Percentiles rank a stretch among this genome's conserved stretches.
Evolutionary conservation across 1,139 yeast species (phyloP).

Genomic region (Pneumocystis jirovecii): DNA sequence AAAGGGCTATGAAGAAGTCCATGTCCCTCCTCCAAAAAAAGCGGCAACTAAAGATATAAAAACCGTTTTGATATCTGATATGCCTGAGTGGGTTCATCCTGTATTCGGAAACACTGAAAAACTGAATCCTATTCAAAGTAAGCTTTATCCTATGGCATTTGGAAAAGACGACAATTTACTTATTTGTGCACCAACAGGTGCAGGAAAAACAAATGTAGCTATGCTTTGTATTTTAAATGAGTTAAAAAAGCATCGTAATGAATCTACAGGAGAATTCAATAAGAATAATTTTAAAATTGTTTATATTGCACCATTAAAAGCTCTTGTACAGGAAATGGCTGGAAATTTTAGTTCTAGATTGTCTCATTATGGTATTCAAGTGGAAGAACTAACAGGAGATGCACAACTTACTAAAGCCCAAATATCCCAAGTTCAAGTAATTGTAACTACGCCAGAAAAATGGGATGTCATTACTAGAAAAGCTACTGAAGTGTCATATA

Average conservation of each 20-base stretch:
- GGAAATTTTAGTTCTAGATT: conserved; percentile 67
- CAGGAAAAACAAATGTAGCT: conserved; percentile 95
- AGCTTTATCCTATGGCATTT: conserved; percentile 66
- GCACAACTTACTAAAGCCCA: conserved; percentile 64
- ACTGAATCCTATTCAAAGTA: conserved; percentile 72
- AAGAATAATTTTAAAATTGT: conserved; percentile 49
- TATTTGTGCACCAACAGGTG: conserved; percentile 96
- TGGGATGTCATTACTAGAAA: conserved; percentile 95
- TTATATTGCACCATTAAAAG: conserved; percentile 87
- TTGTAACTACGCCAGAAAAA: conserved; percentile 90
- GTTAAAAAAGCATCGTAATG: conserved; percentile 39
- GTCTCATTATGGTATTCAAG: conserved; percentile 46
- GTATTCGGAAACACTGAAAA: conserved; percentile 50
- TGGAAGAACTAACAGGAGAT: conserved; percentile 86
- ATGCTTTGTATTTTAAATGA: conserved; percentile 58
- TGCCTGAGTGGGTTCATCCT: conserved; percentile 71
- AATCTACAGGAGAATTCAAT: conserved; percentile 32
- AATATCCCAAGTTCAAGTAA: conserved; percentile 60
- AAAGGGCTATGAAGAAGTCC: conserved; percentile 69
- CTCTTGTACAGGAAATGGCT: conserved; percentile 89
- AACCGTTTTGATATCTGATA: conserved; percentile 6
- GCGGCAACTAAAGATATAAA: conserved; percentile 31
- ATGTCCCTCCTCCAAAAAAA: conserved; percentile 60
- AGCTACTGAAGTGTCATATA: conserved; percentile 45
- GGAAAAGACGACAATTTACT: conserved; percentile 53